Conservation (phyloP, 345 rosid genomes). For the Bruguiera parviflora region DNA sequence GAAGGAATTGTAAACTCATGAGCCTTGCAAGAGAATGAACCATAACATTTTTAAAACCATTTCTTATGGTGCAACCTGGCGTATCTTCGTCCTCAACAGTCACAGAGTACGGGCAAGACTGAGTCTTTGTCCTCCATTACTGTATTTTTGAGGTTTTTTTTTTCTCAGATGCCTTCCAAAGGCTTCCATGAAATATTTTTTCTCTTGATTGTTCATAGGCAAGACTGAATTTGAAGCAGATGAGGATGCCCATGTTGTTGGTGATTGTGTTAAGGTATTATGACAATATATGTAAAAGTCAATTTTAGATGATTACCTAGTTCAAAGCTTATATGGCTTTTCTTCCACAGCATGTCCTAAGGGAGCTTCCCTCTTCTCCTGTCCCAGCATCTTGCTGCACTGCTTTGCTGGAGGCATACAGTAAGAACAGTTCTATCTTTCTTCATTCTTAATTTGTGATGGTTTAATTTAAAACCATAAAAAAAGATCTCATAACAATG, state of each 20-base stretch:
- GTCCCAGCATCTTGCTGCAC: conserved; percentile 98
- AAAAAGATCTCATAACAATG: background rate
- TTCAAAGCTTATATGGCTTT: conserved; percentile 24
- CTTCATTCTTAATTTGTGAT: background rate
- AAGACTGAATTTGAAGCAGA: conserved; percentile 73
- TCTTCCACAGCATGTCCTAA: conserved; percentile 71
- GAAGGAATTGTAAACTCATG: background rate
- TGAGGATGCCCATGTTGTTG: conserved; percentile 97
- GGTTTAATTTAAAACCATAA: background rate
- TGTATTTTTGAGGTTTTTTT: background rate
- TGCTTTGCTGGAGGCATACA: conserved; percentile 89
- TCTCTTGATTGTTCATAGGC: conserved; percentile 43
- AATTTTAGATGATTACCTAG: conserved; percentile 11
- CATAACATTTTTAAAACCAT: too few species aligned
- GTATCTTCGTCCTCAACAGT: background rate
- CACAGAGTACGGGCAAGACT: too few species aligned
- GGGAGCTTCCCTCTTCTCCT: conserved; percentile 97
- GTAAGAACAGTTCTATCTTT: conserved; percentile 44
- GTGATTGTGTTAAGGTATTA: conserved; percentile 95
- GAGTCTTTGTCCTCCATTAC: background rate
- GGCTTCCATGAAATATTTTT: conserved; percentile 11
- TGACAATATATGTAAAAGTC: conserved; percentile 14
- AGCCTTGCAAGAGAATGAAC: background rate
- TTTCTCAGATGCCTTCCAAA: background rate
- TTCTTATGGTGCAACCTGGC: too few species aligned